A percentile compares a stretch with the other conserved stretches of the same genome.
phyloP scores from a whole-genome alignment of 768 basidiomycete genomes.

The Naganishia kalamii region DNA sequence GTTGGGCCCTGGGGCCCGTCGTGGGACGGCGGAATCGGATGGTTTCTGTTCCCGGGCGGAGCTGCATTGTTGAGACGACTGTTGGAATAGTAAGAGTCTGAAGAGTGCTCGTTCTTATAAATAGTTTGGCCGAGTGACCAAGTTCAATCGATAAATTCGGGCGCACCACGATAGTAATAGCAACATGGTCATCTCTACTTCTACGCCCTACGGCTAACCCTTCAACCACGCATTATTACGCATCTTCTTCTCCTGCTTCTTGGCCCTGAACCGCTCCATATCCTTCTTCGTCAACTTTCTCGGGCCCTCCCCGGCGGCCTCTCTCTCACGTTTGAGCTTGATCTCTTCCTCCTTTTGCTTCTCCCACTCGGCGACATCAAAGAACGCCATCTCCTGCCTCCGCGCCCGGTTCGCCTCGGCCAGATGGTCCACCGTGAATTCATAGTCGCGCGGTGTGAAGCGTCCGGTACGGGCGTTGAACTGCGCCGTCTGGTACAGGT shows the following conservation, averaged over 20 bases:
- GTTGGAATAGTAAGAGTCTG: background rate
- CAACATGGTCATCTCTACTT: no score
- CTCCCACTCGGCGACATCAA: conserved; percentile 46
- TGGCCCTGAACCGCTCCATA: conserved; percentile 44
- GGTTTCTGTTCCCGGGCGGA: conserved; percentile 40
- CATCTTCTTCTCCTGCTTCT: conserved; percentile 36
- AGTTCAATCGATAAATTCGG: no score
- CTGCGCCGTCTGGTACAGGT: conserved; percentile 30
- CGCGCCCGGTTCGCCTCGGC: conserved; percentile 41
- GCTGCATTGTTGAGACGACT: background rate
- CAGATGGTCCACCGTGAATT: conserved; percentile 38
- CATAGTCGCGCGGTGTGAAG: conserved; percentile 38
- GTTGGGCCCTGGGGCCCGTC: conserved; percentile 35
- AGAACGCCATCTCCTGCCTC: conserved; percentile 41
- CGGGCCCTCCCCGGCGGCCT: conserved; percentile 11
- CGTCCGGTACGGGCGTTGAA: conserved; percentile 45
- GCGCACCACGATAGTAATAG: no score
- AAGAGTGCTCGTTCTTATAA: background rate
- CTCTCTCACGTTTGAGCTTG: conserved; percentile 22
- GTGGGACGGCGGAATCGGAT: conserved; percentile 43
- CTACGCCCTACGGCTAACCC: conserved; percentile 24
- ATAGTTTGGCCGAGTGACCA: background rate
- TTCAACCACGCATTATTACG: conserved; percentile 41
- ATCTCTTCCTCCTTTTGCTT: conserved; percentile 32
- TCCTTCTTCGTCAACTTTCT: conserved; percentile 43